Base-by-base conservation (phyloP, 768 basidiomycete species). In the Calocybe cyanea region DNA sequence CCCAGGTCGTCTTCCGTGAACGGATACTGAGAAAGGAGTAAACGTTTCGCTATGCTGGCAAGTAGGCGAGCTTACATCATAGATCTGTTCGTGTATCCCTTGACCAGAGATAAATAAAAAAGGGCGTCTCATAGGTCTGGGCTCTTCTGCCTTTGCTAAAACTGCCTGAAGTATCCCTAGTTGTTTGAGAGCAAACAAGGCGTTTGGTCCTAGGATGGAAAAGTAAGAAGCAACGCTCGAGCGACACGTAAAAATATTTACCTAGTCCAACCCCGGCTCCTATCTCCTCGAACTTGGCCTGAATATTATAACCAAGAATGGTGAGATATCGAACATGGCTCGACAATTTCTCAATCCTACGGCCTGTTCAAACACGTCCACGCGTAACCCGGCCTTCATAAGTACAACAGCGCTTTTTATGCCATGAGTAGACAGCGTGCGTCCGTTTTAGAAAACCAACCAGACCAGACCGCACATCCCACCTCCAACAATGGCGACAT, bases 181-280 rank as follows among this genome's bases (percentile, higher is more conserved):
- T 2, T 61, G 65, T 34, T 69, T 52, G 19, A 79, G 57, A 1
- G 73, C 72, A 13, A 68, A 68, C 7, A 77, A 51, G 5, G 73
- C 74, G 54, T 81, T 81, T 2, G 76, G 69, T 1, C 78, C 76
- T 78, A 28, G 25, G 32, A 13, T n/a, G 2, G 17, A 15, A 17
- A 42, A 31, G 38, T 21, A 2, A 4, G 18, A 1, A 10, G 36
- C 15, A 1, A 20, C 4, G 14, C 20, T 35, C 19, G 3, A 14
- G 20, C 31, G 33, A 13, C 14, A 32, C 24, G n/a, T 33, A 40
- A 60, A 11, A 11, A 11, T 28, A 6, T 5, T 50, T 42, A 75
- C 77, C 77, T 17, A 81, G 48, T 14, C 69, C 74, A 34, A 81
- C 71, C 10, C 76, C 77, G 13, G 77, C 77, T 8, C 79, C 78